Base-by-base conservation (phyloP, 805 yeast genomes). In the Barnettozyma populi region DNA sequence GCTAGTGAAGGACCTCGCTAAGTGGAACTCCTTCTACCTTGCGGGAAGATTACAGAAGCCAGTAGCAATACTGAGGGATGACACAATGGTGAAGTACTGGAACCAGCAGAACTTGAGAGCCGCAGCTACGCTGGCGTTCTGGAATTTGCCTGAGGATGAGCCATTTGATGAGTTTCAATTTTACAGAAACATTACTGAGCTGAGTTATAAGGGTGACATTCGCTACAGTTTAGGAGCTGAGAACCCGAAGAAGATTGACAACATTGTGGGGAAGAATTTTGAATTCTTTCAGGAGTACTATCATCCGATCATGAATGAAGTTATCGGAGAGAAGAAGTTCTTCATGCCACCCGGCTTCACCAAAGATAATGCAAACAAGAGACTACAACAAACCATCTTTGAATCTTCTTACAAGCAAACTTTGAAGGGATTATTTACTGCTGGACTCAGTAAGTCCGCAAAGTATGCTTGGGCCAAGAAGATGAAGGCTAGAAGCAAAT, bases 21-120 rank as follows among this genome's bases (percentile, higher is more conserved):
- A 84, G 47, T 94, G 99, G 99, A 72, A 80, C 25, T 78, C 90
- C 0, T 75, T 94, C 57, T 94, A 94, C 59, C 61, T 94, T 18
- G 95, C 97, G 2, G 99, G 99, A 1, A 73, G 99, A 52, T 70
- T 94, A 49, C 99, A 94, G 57, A 94, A 94, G 60, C 99, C 99
- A 0, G 95, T 92, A 5, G 84, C 86, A 51, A 74, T 86, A 31
- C 63, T 87, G 36, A 75, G 80, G 52, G 86, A 82, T 57, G 82
- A 83, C 49, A 73, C 83, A 2, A 72, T 78, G 57, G 73, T 86
- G 7, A 72, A 78, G 47, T 78, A 83, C 47, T 71, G 85, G 58
- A 86, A 87, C 59, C 90, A 87, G 58, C 78, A 75, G 52, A 94
- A 94, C 62, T 69, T 94, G 50, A 74, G 80, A 45, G 82, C 83